A percentile compares a stretch with the other conserved stretches of the same genome.
These are phyloP conservation scores for Globisporangium splendens DNA, from an alignment of 352 stramenopile species.

Conservation along the genomic window DNA sequence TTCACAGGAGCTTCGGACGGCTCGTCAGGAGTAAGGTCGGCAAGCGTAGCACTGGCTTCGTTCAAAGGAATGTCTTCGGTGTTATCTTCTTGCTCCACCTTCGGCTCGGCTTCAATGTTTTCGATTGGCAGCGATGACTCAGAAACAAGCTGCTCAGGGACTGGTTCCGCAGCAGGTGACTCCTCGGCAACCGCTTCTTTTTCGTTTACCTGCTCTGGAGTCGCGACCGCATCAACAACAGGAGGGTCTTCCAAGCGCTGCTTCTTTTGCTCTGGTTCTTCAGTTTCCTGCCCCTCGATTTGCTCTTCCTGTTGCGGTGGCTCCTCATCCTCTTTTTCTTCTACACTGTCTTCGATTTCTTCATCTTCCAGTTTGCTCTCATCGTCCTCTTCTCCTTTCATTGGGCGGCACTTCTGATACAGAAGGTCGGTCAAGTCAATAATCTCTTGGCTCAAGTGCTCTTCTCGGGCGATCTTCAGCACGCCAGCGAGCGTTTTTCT, in stretches of 20 bases:
- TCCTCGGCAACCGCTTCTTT: neutral
- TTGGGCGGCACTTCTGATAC: slow-evolving; percentile 46
- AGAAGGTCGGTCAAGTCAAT: slow-evolving; percentile 49
- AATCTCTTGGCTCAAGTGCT: slow-evolving; percentile 55
- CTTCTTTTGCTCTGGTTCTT: slow-evolving; percentile 39
- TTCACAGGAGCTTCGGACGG: slow-evolving; percentile 1
- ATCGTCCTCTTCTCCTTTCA: slow-evolving; percentile 33
- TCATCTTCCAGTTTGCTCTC: slow-evolving; percentile 30
- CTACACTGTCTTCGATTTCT: slow-evolving; percentile 17
- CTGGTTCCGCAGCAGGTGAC: neutral
- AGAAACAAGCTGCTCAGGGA: neutral
- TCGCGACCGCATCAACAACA: neutral
- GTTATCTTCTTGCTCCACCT: neutral
- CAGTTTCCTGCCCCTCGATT: slow-evolving; percentile 18
- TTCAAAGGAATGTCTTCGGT: slow-evolving; percentile 13
- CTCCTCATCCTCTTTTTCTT: slow-evolving; percentile 19
- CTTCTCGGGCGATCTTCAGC: slow-evolving; percentile 57
- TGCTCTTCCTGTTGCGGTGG: slow-evolving; percentile 9
- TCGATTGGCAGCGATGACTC: neutral
- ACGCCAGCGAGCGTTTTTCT: slow-evolving; percentile 47
- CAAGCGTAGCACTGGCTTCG: slow-evolving; percentile 14
- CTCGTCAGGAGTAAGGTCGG: slow-evolving; percentile 13
- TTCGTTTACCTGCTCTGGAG: neutral
- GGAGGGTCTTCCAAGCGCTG: slow-evolving; percentile 15
- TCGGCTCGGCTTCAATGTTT: neutral